Conservation (phyloP, 306 rosid species). For the Cicer judaicum region DNA sequence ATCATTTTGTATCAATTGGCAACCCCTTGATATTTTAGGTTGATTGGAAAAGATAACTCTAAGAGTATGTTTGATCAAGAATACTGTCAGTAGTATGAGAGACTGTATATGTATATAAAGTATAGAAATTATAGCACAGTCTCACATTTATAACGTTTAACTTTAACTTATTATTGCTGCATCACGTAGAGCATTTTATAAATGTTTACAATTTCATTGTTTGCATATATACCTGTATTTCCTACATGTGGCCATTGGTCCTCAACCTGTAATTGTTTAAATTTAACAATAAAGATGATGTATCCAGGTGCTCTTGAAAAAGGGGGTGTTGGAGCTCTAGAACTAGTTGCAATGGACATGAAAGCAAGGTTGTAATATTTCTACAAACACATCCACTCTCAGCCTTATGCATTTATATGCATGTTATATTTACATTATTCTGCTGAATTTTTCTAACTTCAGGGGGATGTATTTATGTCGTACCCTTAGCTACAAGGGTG, state of each 20-base stretch:
- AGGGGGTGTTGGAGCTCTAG: slow-evolving; percentile 98
- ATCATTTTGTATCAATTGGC: background rate
- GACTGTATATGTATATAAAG: background rate
- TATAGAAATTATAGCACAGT: background rate
- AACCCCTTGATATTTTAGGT: background rate
- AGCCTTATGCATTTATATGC: slow-evolving; percentile 3
- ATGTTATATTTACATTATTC: slow-evolving; percentile 6
- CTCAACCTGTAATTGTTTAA: slow-evolving; percentile 11
- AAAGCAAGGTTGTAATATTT: slow-evolving; percentile 82
- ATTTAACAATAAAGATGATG: slow-evolving; percentile 12
- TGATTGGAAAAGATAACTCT: slow-evolving; percentile 4
- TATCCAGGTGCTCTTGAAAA: slow-evolving; percentile 83
- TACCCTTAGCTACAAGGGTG: slow-evolving; percentile 90
- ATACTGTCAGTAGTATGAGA: background rate
- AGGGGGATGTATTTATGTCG: slow-evolving; percentile 99
- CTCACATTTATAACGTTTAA: background rate
- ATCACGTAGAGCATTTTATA: background rate
- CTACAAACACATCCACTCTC: background rate
- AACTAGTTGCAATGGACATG: slow-evolving; percentile 99
- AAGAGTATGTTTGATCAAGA: slow-evolving; percentile 21
- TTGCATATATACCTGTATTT: background rate
- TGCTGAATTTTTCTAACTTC: slow-evolving; percentile 44
- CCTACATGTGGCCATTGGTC: background rate
- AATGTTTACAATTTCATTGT: background rate
- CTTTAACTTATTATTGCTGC: background rate